Evolutionary conservation across 2,329 filamentous ascomycete species (phyloP), one percentile per base, ranked within the genome.

Genomic region (Fusarium citri): DNA sequence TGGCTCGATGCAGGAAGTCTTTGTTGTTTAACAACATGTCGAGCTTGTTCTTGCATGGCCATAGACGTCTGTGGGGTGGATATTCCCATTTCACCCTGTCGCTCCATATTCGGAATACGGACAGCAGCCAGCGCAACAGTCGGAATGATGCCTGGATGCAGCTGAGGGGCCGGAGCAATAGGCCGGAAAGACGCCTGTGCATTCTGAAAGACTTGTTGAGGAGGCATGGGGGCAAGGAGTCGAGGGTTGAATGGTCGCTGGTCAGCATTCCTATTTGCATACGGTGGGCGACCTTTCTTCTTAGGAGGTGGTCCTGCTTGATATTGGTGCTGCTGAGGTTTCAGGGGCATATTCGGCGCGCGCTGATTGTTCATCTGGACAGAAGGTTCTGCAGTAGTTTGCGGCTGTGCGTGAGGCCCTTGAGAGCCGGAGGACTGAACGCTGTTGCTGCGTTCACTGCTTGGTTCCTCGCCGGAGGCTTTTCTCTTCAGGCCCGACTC

Each of bases 201-300:
- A 22, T 58, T 43, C 20, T 23, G 54, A 18, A 34, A 50, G 41
- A 16, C 41, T 14, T 66, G 63, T 12, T 65, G 43, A 5, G 77
- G 74, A 23, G 77, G 76, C 14, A 45, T 71, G 34, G 78, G 79
- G 12, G 77, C 77, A 8, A 80, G 72, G 18, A 71, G 74, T 43
- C 78, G 78, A 10, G 80, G 80, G 20, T 78, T 70, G 15, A 77
- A 68, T 15, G 80, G 75, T 20, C 69, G 75, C 8, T 77, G 72
- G 50, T 77, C 72, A 15, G 74, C 78, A 16, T 76, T 81, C 68
- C 81, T 83, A 57, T 84, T 83, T 15, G 81, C 79, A 57, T 83
- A 80, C 14, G 83, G 81, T 7, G 83, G 83, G 41, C 83, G 79
- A 4, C 83, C 83, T 63, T 83, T 80, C 73, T 84, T 85, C 69